phyloP scores from a whole-genome alignment of 108 stramenopile species.

The Cafeteria roenbergensis region DNA sequence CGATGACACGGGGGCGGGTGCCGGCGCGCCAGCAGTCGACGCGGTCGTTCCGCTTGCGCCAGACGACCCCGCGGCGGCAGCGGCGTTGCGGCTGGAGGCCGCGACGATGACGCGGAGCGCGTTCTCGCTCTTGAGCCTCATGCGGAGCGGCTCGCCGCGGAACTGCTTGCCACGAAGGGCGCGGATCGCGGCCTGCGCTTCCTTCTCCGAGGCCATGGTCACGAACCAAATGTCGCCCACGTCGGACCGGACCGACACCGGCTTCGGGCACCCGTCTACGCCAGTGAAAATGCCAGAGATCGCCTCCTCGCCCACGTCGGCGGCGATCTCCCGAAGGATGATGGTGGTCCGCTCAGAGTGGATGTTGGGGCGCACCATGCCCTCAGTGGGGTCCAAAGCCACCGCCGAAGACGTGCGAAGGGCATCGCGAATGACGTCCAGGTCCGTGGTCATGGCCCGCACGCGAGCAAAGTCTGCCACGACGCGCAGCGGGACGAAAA shows the following conservation, averaged over 20 bases:
- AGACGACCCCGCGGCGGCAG: too few relatives aligned
- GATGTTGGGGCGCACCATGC: slow-evolving; percentile 38
- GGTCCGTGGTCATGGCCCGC: slow-evolving; percentile 32
- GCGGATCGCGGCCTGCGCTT: slow-evolving; percentile 34
- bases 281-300: slow-evolving; percentile 31
- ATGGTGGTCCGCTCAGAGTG: slow-evolving; percentile 35
- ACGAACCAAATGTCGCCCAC: slow-evolving; percentile 48
- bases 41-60: too few relatives aligned
- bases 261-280: slow-evolving; percentile 23
- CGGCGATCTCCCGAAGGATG: slow-evolving; percentile 37
- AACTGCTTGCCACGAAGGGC: slow-evolving; percentile 37
- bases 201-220: slow-evolving; percentile 39
- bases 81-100: too few relatives aligned
- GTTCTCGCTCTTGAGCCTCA: slow-evolving; percentile 42
- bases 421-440: slow-evolving; percentile 25
- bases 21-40: too few relatives aligned
- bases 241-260: slow-evolving; percentile 36
- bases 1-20: too few relatives aligned
- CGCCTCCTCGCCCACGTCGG: slow-evolving; percentile 35
- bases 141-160: slow-evolving; percentile 39
- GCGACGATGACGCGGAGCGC: too few relatives aligned
- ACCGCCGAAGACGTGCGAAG: slow-evolving; percentile 26
- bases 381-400: slow-evolving; percentile 21
- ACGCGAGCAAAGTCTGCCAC: slow-evolving; percentile 29
- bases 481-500: slow-evolving; percentile 25